A percentile compares a stretch with the other conserved stretches of the same genome.
Evolutionary conservation across 208 protist genomes (phyloP).

Genomic region (Angomonas ambiguus): DNA sequence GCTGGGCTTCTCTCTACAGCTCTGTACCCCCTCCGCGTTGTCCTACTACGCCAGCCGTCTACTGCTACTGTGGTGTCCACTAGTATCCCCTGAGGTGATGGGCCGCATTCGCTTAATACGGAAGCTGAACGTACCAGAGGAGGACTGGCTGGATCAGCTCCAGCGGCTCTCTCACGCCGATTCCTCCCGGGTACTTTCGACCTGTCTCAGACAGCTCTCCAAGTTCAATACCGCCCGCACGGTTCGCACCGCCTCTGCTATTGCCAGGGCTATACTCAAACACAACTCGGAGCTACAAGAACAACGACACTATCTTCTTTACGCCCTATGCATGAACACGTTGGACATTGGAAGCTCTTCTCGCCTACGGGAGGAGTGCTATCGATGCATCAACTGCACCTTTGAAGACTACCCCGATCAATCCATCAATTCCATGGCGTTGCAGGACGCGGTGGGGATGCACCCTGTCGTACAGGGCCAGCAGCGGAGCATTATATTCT

Average conservation of each 20-base stretch:
- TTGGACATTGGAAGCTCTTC: conserved; percentile 18
- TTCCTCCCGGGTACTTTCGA: conserved; percentile 26
- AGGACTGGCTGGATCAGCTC: conserved; percentile 54
- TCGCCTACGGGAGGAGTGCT: conserved; percentile 43
- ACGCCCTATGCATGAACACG: conserved; percentile 56
- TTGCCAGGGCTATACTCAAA: conserved; percentile 58
- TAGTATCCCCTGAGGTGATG: conserved; percentile 33
- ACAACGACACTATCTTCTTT: conserved; percentile 62
- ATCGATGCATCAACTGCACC: conserved; percentile 42
- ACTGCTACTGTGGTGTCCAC: conserved; percentile 48
- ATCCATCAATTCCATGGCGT: conserved; percentile 38
- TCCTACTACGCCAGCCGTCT: conserved; percentile 72
- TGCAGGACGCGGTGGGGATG: conserved; percentile 33
- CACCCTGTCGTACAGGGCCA: conserved; percentile 59
- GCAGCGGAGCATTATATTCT: conserved; percentile 56
- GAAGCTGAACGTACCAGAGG: conserved; percentile 52
- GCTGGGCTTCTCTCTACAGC: conserved; percentile 11
- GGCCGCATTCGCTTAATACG: conserved; percentile 25
- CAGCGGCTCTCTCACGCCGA: conserved; percentile 22
- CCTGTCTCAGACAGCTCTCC: conserved; percentile 46
- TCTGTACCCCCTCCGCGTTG: conserved; percentile 44
- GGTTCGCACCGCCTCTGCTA: conserved; percentile 41
- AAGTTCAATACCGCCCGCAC: conserved; percentile 29
- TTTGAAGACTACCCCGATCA: conserved; percentile 43
- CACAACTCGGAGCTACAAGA: conserved; percentile 22